A percentile compares a stretch with the other conserved stretches of the same genome.
Evolutionary conservation across 1,139 yeast genomes (phyloP).

Genomic region (Blastobotrys proliferans): DNA sequence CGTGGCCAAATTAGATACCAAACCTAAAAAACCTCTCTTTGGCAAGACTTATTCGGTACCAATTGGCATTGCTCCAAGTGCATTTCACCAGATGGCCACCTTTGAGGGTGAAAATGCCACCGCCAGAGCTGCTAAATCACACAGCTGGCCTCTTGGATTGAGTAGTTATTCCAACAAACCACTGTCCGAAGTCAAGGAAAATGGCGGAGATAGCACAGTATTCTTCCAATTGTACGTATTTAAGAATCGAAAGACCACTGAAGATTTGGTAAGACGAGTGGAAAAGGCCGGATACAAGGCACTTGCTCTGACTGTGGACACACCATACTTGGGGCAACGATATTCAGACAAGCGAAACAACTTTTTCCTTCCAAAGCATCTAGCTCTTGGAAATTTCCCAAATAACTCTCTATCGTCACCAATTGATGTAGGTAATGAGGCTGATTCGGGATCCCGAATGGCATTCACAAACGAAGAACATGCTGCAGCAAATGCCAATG

Average conservation of each 20-base stretch:
- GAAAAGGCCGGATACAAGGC: conserved; percentile 56
- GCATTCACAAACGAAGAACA: conserved; percentile 17
- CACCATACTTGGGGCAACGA: conserved; percentile 62
- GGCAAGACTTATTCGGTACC: conserved; percentile 47
- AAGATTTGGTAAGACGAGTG: conserved; percentile 44
- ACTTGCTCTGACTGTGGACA: conserved; percentile 61
- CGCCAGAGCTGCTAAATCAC: conserved; percentile 32
- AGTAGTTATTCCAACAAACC: conserved; percentile 34
- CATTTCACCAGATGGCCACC: conserved; percentile 60
- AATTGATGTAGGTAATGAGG: conserved; percentile 31
- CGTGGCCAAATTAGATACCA: conserved; percentile 38
- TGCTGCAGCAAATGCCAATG: conserved; percentile 18
- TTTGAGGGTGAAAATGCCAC: conserved; percentile 56
- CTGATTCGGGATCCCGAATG: conserved; percentile 23
- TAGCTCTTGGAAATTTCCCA: conserved; percentile 33
- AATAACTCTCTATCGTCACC: conserved; percentile 19
- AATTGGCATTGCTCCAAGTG: conserved; percentile 63
- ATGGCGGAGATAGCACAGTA: conserved; percentile 31
- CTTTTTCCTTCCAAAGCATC: conserved; percentile 41
- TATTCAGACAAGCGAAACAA: conserved; percentile 50
- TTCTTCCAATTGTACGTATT: conserved; percentile 46
- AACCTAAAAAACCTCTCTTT: conserved; percentile 37
- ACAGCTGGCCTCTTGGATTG: conserved; percentile 36
- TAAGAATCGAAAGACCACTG: conserved; percentile 42
- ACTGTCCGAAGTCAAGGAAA: conserved; percentile 33